Conservation (phyloP, 2,329 filamentous ascomycete genomes). For the Pseudogymnoascus sp. region DNA sequence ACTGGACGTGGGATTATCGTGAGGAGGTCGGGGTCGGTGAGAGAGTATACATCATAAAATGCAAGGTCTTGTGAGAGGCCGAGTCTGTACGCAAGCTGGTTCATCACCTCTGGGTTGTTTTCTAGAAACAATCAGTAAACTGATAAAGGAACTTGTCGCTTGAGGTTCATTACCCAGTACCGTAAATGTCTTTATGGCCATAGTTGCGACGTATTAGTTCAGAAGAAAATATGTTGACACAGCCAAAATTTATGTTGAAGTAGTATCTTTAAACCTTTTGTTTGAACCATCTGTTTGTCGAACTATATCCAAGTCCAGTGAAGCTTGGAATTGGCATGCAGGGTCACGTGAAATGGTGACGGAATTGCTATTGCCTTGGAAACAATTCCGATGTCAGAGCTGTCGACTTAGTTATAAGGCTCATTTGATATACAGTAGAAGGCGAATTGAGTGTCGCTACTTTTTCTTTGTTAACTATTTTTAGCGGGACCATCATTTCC, state of each 20-base stretch:
- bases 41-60: constrained; percentile 87
- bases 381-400: neutral
- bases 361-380: neutral
- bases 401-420: no score
- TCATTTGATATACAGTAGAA: no score
- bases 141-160: neutral
- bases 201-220: neutral
- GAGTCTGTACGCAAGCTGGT: constrained; percentile 70
- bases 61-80: constrained; percentile 71
- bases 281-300: neutral
- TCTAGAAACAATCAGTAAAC: constrained; percentile 31
- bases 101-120: constrained; percentile 81
- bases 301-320: neutral
- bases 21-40: constrained; percentile 78
- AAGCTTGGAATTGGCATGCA: neutral
- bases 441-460: no score
- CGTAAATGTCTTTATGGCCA: neutral
- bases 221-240: neutral
- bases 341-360: neutral
- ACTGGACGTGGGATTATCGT: constrained; percentile 83
- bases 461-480: no score
- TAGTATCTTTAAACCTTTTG: neutral
- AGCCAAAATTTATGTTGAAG: neutral
- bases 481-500: no score
- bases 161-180: neutral